phyloP scores from a whole-genome alignment of 208 protist species.

The Trypanosomatidae sp. region DNA sequence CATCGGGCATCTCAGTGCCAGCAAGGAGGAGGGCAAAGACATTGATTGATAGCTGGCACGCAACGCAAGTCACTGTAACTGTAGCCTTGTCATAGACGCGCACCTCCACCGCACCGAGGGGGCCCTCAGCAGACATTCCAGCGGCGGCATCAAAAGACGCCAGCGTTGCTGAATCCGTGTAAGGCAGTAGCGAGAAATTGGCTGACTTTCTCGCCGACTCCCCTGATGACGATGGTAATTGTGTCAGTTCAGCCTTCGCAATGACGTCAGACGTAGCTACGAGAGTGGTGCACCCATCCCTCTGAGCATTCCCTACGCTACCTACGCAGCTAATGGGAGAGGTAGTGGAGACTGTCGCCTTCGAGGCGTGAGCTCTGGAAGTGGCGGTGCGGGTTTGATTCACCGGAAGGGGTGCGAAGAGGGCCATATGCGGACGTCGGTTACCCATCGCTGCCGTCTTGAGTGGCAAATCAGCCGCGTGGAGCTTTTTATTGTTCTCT shows the following conservation, averaged over 20 bases:
- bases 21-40: constrained; percentile 12
- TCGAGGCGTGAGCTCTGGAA: background rate
- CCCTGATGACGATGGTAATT: background rate
- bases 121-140: background rate
- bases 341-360: background rate
- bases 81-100: constrained; percentile 1
- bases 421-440: background rate
- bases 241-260: background rate
- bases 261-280: background rate
- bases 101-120: background rate
- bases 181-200: background rate
- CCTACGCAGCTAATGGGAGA: background rate
- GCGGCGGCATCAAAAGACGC: background rate
- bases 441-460: background rate
- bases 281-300: background rate
- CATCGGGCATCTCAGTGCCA: background rate
- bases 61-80: constrained; percentile 14
- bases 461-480: background rate
- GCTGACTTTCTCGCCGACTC: background rate
- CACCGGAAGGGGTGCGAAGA: constrained; percentile 2
- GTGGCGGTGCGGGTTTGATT: background rate
- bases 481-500: background rate
- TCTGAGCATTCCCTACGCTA: background rate
- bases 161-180: background rate
- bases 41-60: constrained; percentile 10